These are phyloP conservation scores for Gypsophila paniculata DNA, from an alignment of 179 eudicot species.

Conservation along the genomic window DNA sequence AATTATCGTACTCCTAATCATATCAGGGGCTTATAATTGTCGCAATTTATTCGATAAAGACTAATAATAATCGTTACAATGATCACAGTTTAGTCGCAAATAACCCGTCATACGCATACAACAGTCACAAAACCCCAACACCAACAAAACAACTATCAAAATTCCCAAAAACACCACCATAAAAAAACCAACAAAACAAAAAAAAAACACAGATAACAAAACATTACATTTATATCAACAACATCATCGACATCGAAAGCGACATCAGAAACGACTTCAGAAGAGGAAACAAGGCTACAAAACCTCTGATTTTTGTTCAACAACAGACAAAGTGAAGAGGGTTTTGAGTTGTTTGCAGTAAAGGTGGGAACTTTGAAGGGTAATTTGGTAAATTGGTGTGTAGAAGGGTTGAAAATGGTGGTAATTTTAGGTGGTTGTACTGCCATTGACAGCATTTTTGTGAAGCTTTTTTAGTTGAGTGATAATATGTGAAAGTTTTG, in stretches of 20 bases:
- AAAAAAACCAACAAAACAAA: too few species aligned
- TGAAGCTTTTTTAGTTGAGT: too few species aligned
- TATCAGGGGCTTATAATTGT: too few species aligned
- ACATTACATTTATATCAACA: slow-evolving; percentile 26
- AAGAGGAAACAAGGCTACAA: slow-evolving; percentile 29
- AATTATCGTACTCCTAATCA: too few species aligned
- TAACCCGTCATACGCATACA: too few species aligned
- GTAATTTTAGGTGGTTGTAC: slow-evolving; percentile 34
- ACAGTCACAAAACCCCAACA: not conserved
- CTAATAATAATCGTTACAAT: too few species aligned
- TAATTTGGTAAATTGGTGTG: slow-evolving; percentile 26
- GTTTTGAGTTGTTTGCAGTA: slow-evolving; percentile 22
- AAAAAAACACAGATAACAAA: not conserved
- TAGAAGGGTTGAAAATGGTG: slow-evolving; percentile 28
- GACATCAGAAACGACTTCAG: slow-evolving; percentile 32
- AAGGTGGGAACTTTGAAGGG: slow-evolving; percentile 28
- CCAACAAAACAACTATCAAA: too few species aligned
- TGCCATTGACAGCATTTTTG: slow-evolving; percentile 46
- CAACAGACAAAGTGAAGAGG: slow-evolving; percentile 21
- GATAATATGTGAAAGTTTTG: too few species aligned
- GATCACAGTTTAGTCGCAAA: too few species aligned
- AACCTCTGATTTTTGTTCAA: slow-evolving; percentile 9
- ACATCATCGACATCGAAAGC: slow-evolving; percentile 9
- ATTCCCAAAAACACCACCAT: too few species aligned
- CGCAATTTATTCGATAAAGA: too few species aligned